Base-by-base conservation (phyloP, 2,329 filamentous ascomycete genomes). In the Aspergillus jensenii region DNA sequence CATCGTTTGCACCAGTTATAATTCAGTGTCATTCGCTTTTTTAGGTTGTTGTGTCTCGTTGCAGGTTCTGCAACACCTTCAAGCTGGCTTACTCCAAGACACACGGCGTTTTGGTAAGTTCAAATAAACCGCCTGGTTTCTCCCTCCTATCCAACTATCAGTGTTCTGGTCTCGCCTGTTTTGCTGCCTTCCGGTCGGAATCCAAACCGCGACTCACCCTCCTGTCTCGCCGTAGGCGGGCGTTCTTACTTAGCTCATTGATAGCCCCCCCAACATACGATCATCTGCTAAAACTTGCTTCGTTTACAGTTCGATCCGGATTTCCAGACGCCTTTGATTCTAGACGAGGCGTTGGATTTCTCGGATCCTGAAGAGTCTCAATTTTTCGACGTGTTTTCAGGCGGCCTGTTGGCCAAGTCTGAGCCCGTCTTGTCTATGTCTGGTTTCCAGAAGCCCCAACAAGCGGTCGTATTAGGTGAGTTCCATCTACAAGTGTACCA, bases 381-480 rank as follows among this genome's bases (percentile, higher is more conserved):
- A 62, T 78, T 78, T 67, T 72, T 71, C 59, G 73, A 72, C 66
- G 73, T 73, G 55, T 75, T 76, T 69, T 78, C 80, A 71, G 77
- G 78, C 73, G 80, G 80, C 79, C 78, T 80, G 62, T 74, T 78
- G 76, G 79, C 79, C 76, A 82, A 80, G 74, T 78, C 79, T 76
- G 81, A 85, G 81, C 77, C 85, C 79, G 78, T 87, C 69, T 79
- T 90, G 78, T 87, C 89, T 77, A 93, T 93, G 89, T 89, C 90
- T 76, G 88, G 88, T 78, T 93, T 91, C 82, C 82, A 83, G 71
- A 96, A 96, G 78, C 78, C 86, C 59, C 86, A 89, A 75, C 82
- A 87, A 77, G 82, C 88, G 75, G 89, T 88, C 75, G 84, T 93
- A 80, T 89, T 93, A 78, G 90, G 92, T 96, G 81, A 80, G 91